Conservation (phyloP, 1,284 basidiomycete species). For the Xerocomus nothofagi region DNA sequence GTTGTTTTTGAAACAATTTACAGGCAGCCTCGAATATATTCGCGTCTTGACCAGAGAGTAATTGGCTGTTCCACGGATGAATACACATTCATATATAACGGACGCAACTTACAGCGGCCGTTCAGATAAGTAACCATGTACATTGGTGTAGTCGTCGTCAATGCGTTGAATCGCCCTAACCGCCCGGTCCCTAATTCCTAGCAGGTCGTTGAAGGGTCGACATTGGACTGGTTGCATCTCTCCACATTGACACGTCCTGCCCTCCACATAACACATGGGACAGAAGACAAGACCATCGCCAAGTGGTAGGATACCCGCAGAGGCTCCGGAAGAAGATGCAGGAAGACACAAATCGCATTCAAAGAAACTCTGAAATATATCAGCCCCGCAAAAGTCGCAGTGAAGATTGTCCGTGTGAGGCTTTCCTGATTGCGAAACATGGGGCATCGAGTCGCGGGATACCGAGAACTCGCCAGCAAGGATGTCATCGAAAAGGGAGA, state of each 20-base stretch:
- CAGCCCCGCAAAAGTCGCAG: slow-evolving; percentile 76
- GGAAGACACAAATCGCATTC: slow-evolving; percentile 53
- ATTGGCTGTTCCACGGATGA: slow-evolving; percentile 24
- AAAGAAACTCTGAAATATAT: slow-evolving; percentile 78
- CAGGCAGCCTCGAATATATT: slow-evolving; percentile 40
- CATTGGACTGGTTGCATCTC: slow-evolving; percentile 59
- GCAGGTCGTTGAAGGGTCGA: slow-evolving; percentile 41
- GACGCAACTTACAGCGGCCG: slow-evolving; percentile 24
- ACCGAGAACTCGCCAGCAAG: slow-evolving; percentile 54
- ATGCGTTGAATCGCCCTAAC: slow-evolving; percentile 34
- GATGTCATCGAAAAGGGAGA: slow-evolving; percentile 58
- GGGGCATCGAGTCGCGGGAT: slow-evolving; percentile 35
- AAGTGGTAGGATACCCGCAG: slow-evolving; percentile 22
- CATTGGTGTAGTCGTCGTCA: slow-evolving; percentile 34
- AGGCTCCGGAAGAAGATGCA: slow-evolving; percentile 11
- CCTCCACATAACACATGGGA: slow-evolving; percentile 71
- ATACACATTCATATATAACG: neutral
- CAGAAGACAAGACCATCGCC: slow-evolving; percentile 58
- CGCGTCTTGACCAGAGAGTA: slow-evolving; percentile 22
- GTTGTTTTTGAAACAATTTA: slow-evolving; percentile 25
- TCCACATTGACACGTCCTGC: slow-evolving; percentile 61
- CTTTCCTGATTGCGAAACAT: slow-evolving; percentile 23
- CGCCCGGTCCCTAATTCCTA: slow-evolving; percentile 43
- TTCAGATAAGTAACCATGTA: slow-evolving; percentile 19
- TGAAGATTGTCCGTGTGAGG: slow-evolving; percentile 35